phyloP scores from a whole-genome alignment of 108 stramenopile genomes.

The Pseudonitzschia pungens region DNA sequence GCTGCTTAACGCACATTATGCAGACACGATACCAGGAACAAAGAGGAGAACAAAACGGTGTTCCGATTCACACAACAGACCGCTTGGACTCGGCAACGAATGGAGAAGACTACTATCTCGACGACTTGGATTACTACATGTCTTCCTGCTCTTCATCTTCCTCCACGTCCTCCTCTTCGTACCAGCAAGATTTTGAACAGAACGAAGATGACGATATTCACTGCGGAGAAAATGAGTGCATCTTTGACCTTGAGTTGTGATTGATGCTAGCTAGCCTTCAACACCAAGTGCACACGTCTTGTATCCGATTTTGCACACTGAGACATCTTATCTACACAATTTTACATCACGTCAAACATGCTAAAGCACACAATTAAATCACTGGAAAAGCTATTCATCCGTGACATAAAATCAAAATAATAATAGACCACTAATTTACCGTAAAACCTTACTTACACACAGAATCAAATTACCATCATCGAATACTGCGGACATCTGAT shows the following conservation, averaged over 20 bases:
- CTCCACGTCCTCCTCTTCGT: background rate
- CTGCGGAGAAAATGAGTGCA: slow-evolving; percentile 12
- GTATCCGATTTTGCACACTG: background rate
- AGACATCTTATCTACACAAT: background rate
- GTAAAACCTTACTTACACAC: too few relatives aligned
- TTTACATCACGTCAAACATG: background rate
- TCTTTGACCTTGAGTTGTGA: slow-evolving; percentile 35
- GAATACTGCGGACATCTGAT: too few relatives aligned
- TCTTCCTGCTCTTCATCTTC: background rate
- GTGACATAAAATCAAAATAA: background rate
- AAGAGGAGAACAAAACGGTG: slow-evolving; percentile 14
- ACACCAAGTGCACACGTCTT: background rate
- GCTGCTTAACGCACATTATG: slow-evolving; percentile 11
- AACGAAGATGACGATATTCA: slow-evolving; percentile 3
- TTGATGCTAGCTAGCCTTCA: background rate
- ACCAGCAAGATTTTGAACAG: slow-evolving; percentile 9
- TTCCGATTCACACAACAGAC: background rate
- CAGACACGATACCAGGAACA: slow-evolving; percentile 1
- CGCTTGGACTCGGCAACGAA: background rate
- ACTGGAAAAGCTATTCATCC: background rate
- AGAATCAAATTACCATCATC: too few relatives aligned
- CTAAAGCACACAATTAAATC: background rate
- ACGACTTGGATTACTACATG: background rate
- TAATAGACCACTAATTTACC: too few relatives aligned
- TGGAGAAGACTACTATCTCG: background rate